Conservation (phyloP, 208 protist species). For the Leishmania gerbilli region DNA sequence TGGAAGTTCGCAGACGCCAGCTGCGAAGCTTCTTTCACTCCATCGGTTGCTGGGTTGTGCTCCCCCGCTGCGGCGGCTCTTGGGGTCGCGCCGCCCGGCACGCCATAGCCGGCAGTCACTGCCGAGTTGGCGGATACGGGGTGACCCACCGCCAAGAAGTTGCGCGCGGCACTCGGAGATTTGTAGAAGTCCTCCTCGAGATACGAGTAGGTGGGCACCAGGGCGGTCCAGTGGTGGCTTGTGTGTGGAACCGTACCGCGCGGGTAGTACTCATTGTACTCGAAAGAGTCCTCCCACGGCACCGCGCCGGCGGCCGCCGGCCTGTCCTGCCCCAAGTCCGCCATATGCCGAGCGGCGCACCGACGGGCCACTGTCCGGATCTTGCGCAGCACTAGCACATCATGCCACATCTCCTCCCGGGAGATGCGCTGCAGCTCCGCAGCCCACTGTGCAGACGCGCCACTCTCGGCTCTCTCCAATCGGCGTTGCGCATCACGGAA, state of each 20-base stretch:
- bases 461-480: not conserved
- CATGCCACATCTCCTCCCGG: constrained; percentile 33
- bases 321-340: not conserved
- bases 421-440: constrained; percentile 10
- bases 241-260: constrained; percentile 32
- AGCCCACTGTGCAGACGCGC: constrained; percentile 2
- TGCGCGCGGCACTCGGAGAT: constrained; percentile 20
- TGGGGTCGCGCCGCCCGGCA: not conserved
- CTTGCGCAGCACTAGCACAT: constrained; percentile 70
- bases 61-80: not conserved
- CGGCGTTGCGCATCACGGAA: not conserved
- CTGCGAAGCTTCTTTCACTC: constrained; percentile 9
- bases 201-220: constrained; percentile 73
- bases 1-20: constrained; percentile 38
- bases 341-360: constrained; percentile 1
- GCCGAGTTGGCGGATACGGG: constrained; percentile 6
- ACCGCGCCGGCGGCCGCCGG: constrained; percentile 16
- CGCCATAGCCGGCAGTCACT: not conserved
- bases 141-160: constrained; percentile 70
- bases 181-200: constrained; percentile 74
- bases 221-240: constrained; percentile 76
- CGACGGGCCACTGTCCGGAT: constrained; percentile 19
- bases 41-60: not conserved
- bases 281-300: constrained; percentile 74
- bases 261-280: constrained; percentile 82